Conservation (phyloP, 2,329 filamentous ascomycete species). For the Polytolypa hystricis region DNA sequence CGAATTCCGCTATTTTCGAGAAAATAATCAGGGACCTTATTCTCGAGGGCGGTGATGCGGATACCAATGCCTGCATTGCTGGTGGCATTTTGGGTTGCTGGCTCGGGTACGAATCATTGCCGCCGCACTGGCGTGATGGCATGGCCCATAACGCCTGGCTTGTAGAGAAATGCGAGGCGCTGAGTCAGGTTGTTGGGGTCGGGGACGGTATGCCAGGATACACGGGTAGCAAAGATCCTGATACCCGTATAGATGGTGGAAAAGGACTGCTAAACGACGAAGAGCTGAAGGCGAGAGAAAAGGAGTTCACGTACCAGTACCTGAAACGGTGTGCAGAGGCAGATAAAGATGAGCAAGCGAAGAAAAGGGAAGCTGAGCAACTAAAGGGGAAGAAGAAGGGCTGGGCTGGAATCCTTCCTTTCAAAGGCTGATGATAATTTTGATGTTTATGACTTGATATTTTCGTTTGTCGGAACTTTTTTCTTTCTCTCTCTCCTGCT, state of each 20-base stretch:
- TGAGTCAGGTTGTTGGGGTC: conserved; percentile 6
- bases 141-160: conserved; percentile 20
- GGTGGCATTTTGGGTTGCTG: conserved; percentile 41
- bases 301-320: conserved; percentile 9
- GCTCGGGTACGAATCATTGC: conserved; percentile 37
- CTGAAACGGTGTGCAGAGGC: conserved; percentile 7
- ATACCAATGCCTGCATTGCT: conserved; percentile 45
- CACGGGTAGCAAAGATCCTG: conserved; percentile 8
- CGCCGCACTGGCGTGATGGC: conserved; percentile 40
- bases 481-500: not conserved
- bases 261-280: conserved; percentile 10
- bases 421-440: not conserved
- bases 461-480: not conserved
- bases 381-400: conserved; percentile 5
- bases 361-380: conserved; percentile 1
- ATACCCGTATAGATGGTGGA: conserved; percentile 10
- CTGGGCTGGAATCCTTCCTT: conserved; percentile 6
- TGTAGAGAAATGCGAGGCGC: conserved; percentile 8
- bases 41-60: conserved; percentile 44
- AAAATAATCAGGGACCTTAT: conserved; percentile 38
- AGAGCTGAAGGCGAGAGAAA: conserved; percentile 9
- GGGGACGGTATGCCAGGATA: conserved; percentile 1
- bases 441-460: not conserved
- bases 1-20: conserved; percentile 30
- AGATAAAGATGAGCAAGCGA: conserved; percentile 8